Evolutionary conservation across 805 yeast species (phyloP).

Genomic region (Wilhelminamyces savonicus): DNA sequence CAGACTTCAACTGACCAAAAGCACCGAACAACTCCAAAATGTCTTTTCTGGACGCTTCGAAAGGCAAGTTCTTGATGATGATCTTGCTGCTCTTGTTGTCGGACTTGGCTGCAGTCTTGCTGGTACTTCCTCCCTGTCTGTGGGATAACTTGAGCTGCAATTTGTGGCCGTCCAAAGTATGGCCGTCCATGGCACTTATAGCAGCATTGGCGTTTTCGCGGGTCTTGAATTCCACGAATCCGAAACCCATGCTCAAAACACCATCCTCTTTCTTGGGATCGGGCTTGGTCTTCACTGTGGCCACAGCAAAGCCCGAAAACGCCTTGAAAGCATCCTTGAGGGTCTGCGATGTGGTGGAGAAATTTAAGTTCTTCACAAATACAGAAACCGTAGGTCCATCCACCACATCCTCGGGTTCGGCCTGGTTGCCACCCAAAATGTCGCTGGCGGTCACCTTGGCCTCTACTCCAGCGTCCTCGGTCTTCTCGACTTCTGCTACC

Average conservation of each 20-base stretch:
- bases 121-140: conserved; percentile 46
- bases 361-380: conserved; percentile 88
- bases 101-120: conserved; percentile 13
- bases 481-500: conserved; percentile 16
- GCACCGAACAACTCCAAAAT: conserved; percentile 89
- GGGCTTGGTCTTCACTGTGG: conserved; percentile 81
- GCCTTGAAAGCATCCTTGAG: conserved; percentile 59
- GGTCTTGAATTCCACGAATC: conserved; percentile 85
- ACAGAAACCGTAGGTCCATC: conserved; percentile 81
- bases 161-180: conserved; percentile 81
- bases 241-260: conserved; percentile 92
- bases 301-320: conserved; percentile 73
- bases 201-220: conserved; percentile 76
- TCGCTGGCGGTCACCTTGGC: conserved; percentile 41
- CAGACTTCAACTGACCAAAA: conserved; percentile 91
- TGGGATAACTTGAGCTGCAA: conserved; percentile 85
- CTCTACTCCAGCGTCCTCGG: conserved; percentile 35
- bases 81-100: conserved; percentile 58
- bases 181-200: conserved; percentile 64
- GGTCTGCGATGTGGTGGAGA: conserved; percentile 59
- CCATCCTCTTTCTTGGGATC: conserved; percentile 68
- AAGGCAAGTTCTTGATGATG: conserved; percentile 93
- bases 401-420: conserved; percentile 33
- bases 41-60: conserved; percentile 91
- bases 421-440: conserved; percentile 27